These are phyloP conservation scores for Sonneratia alba DNA, from an alignment of 345 rosid genomes.

Conservation along the genomic window DNA sequence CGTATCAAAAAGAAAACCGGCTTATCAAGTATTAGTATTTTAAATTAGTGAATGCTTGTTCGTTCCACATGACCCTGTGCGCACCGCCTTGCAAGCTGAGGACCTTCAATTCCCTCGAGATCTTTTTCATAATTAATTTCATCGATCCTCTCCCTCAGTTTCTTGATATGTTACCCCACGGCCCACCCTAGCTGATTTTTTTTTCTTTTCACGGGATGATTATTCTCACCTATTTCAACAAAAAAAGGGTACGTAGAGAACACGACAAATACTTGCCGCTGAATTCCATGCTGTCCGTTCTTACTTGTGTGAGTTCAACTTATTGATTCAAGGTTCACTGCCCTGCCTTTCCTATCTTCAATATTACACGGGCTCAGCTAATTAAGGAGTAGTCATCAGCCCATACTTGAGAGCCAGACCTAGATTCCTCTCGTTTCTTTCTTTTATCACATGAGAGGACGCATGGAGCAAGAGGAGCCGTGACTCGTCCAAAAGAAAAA, in stretches of 20 bases:
- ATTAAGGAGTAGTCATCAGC: too few species aligned
- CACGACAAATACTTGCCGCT: slow-evolving; percentile 24
- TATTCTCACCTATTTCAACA: neutral
- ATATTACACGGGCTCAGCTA: too few species aligned
- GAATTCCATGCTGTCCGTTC: slow-evolving; percentile 22
- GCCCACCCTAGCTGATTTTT: too few species aligned
- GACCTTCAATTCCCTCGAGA: slow-evolving; percentile 4
- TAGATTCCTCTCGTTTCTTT: too few species aligned
- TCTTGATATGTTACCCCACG: slow-evolving; percentile 13
- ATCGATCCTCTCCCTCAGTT: slow-evolving; percentile 7
- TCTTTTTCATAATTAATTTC: neutral
- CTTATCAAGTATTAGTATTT: too few species aligned
- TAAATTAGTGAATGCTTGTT: too few species aligned
- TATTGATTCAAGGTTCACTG: neutral
- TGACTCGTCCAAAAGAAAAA: too few species aligned
- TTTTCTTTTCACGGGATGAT: slow-evolving; percentile 7
- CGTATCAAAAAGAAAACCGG: too few species aligned
- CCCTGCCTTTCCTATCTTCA: too few species aligned
- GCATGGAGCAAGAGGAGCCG: too few species aligned
- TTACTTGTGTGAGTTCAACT: neutral
- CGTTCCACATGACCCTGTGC: slow-evolving; percentile 21
- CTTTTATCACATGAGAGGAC: too few species aligned
- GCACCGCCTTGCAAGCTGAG: slow-evolving; percentile 31
- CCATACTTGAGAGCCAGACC: too few species aligned
- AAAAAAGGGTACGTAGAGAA: slow-evolving; percentile 14